Conservation (phyloP, 768 basidiomycete genomes). For the Termitomyces sp. region DNA sequence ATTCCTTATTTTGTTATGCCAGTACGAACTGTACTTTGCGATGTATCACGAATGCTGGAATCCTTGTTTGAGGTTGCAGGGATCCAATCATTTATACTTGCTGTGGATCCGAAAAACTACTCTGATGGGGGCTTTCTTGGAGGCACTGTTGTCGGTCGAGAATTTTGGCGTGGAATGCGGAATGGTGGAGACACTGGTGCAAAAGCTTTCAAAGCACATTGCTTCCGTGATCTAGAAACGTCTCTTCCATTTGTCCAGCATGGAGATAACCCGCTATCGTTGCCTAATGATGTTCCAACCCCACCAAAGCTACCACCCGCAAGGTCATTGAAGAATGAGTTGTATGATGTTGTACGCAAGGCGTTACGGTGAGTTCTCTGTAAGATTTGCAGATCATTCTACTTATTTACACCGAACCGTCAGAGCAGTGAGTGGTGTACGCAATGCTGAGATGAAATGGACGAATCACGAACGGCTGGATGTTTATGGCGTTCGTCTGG, state of each 20-base stretch:
- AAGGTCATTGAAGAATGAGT: conserved; percentile 44
- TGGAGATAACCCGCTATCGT: conserved; percentile 5
- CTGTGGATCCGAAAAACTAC: conserved; percentile 46
- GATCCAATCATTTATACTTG: conserved; percentile 58
- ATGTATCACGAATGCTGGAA: conserved; percentile 51
- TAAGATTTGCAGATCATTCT: neutral
- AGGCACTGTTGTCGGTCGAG: conserved; percentile 53
- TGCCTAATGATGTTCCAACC: conserved; percentile 1
- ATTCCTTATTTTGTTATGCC: conserved; percentile 14
- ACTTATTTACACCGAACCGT: neutral
- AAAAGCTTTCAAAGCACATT: conserved; percentile 47
- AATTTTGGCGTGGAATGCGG: conserved; percentile 61
- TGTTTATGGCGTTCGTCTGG: conserved; percentile 51
- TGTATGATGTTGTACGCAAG: conserved; percentile 51
- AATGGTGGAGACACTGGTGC: conserved; percentile 56
- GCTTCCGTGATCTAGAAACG: conserved; percentile 24
- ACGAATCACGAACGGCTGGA: conserved; percentile 56
- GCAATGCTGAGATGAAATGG: conserved; percentile 75
- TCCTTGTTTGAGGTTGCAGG: conserved; percentile 44
- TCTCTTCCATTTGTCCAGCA: conserved; percentile 3
- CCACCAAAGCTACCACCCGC: conserved; percentile 23
- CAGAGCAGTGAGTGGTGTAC: conserved; percentile 52
- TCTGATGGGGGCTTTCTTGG: conserved; percentile 56
- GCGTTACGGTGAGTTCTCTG: conserved; percentile 41
- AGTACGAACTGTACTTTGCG: conserved; percentile 44